Base-by-base conservation (phyloP, 768 basidiomycete species). In the Suillus paluster region DNA sequence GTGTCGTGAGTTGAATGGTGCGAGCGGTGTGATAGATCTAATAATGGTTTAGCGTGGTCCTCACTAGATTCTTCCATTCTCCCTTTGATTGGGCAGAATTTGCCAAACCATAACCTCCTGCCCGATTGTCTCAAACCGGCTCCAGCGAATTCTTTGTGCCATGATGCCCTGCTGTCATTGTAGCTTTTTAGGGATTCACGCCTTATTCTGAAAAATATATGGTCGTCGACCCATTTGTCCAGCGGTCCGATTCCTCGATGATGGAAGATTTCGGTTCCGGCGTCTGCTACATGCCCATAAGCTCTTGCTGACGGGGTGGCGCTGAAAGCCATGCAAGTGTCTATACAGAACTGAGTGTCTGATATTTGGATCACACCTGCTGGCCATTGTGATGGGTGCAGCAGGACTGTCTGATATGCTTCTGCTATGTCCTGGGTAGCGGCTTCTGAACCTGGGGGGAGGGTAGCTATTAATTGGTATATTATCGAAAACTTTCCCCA, bases 401-500 rank as follows among this genome's bases (percentile, higher is more conserved):
- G 48, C 0, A 72, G 75, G 0, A 79, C 66, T 10, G 65, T 74
- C 2, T 71, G 63, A 41, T 78, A 78, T 0, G 77, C 79, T 57
- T 78, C 74, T 0, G 72, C 66, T 0, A 79, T 67, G 49, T 80
- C 78, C 0, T 71, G 64, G 0, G 70, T 67, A 0, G 69, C 76
- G 1, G 58, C 72, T 66, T 80, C 71, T 0, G 75, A 71, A 0
- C 70, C 71, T 1, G 70, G 73, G 4, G 78, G 78, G 0, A 78
- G 72, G 2, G 42, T 23, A 3, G 54, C 60, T 23, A 73, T 64
- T 5, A 73, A 53, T 17, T 71, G 61, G 25, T 64, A 75, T 0
- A 81, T 60, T 0, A 71, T 68, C 0, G 66, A 54, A 57, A 84
- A 83, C 0, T 80, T 82, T 0, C 79, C 80, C 81, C 80, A 83